phyloP scores from a whole-genome alignment of 495 filamentous ascomycete species.

The Lepidopterella palustris region DNA sequence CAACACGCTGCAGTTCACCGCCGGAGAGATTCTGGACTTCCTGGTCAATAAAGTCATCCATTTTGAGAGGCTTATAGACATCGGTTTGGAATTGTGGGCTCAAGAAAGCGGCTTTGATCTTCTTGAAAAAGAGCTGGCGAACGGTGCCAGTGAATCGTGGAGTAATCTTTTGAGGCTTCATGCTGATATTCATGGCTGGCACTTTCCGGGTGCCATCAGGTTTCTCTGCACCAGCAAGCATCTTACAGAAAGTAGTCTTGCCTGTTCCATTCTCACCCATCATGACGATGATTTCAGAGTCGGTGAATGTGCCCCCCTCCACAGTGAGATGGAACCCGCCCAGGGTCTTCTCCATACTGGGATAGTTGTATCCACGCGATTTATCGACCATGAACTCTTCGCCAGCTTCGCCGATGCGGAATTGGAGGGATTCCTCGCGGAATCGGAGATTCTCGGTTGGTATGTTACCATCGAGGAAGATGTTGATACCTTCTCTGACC shows the following conservation, averaged over 20 bases:
- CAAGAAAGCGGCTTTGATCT: constrained; percentile 93
- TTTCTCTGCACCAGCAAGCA: constrained; percentile 87
- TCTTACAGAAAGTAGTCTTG: constrained; percentile 95
- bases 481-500: constrained; percentile 98
- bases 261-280: constrained; percentile 98
- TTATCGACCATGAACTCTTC: constrained; percentile 88
- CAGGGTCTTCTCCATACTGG: constrained; percentile 87
- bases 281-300: constrained; percentile 98
- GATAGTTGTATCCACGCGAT: constrained; percentile 77
- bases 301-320: constrained; percentile 80
- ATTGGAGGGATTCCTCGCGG: constrained; percentile 92
- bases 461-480: constrained; percentile 96
- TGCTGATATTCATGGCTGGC: constrained; percentile 91
- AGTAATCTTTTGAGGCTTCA: constrained; percentile 99
- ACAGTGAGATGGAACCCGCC: constrained; percentile 81
- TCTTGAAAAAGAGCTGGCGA: constrained; percentile 89
- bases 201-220: constrained; percentile 71
- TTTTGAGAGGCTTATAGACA: constrained; percentile 95
- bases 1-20: constrained; percentile 97
- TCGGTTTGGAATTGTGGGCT: constrained; percentile 98
- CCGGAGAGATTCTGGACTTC: constrained; percentile 98
- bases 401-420: constrained; percentile 86
- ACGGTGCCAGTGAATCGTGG: constrained; percentile 97
- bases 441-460: constrained; percentile 98
- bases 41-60: constrained; percentile 98